A percentile compares a stretch with the other conserved stretches of the same genome.
Evolutionary conservation across 73 alveolate species (phyloP).

Genomic region (Paramecium octaurelia): DNA sequence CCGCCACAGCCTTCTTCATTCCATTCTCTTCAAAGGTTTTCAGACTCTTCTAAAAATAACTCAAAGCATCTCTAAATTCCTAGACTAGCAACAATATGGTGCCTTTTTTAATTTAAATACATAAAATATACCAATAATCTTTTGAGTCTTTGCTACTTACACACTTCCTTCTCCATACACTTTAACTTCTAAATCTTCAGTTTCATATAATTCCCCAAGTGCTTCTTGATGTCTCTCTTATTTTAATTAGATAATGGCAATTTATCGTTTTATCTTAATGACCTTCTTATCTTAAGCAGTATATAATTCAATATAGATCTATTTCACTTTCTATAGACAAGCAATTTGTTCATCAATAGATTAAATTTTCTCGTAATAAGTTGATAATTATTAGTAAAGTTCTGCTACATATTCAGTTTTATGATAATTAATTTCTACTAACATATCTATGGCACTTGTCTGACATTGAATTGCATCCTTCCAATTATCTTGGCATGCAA

Average conservation of each 20-base stretch:
- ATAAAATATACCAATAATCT: constrained; percentile 68
- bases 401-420: constrained; percentile 74
- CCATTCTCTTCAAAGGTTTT: constrained; percentile 62
- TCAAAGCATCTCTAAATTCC: constrained; percentile 78
- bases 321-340: constrained; percentile 61
- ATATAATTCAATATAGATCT: constrained; percentile 61
- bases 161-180: constrained; percentile 82
- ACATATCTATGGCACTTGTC: constrained; percentile 67
- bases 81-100: constrained; percentile 67
- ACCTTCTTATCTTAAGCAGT: constrained; percentile 81
- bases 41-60: constrained; percentile 64
- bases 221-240: constrained; percentile 80
- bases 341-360: constrained; percentile 71
- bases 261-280: constrained; percentile 82
- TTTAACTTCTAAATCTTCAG: constrained; percentile 83
- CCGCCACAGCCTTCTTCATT: constrained; percentile 64
- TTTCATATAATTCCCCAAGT: constrained; percentile 76
- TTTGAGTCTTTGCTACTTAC: constrained; percentile 81
- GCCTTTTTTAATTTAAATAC: background rate
- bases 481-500: constrained; percentile 67
- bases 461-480: constrained; percentile 71
- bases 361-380: constrained; percentile 68
- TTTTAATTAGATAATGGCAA: constrained; percentile 73
- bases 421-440: constrained; percentile 62
- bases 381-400: constrained; percentile 61